Base-by-base conservation (phyloP, 2,329 filamentous ascomycete species). In the Diplodia seriata region DNA sequence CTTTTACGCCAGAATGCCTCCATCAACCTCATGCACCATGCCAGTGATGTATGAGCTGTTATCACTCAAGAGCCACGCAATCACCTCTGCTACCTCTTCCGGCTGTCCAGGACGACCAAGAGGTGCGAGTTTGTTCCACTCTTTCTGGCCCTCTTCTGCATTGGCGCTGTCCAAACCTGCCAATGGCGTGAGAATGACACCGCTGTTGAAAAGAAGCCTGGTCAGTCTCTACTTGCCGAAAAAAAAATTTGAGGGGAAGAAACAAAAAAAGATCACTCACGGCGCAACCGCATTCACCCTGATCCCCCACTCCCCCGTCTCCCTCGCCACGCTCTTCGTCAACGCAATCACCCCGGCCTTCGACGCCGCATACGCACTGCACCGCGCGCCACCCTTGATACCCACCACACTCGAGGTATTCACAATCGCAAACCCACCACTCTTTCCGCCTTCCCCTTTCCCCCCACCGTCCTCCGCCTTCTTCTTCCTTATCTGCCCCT, bases 361-460 rank as follows among this genome's bases (percentile, higher is more conserved):
- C 7, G 73, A 77, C 0, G 79, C 77, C 18, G 71, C 72, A 63
- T 81, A 81, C 0, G 77, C 76, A 29, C 76, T 73, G 29, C 72
- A 73, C 15, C 76, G 75, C 7, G 74, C 40, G 63, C 74, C 80
- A 74, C 82, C 82, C 69, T 81, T 79, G 2, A 83, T 73, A 5
- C 86, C 86, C 47, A 85, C 82, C 40, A 85, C 84, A 54, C 83
- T 86, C 31, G 83, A 80, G 33, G 85, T 80, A 69, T 81, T 81
- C 7, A 81, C 79, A 29, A 82, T 80, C 0, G 57, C 33, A 3
- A 61, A 70, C 40, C 23, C 61, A 26, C 43, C 57, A 53, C 56
- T 50, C 33, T 2, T 11, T 9, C 26, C 64, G 62, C 36, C 57
- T 59, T n/a, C n/a, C n/a, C n/a, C n/a, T n/a, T 20, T 51, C 59